Evolutionary conservation across 352 stramenopile species (phyloP).

Genomic region (Phytopythium helicoides): DNA sequence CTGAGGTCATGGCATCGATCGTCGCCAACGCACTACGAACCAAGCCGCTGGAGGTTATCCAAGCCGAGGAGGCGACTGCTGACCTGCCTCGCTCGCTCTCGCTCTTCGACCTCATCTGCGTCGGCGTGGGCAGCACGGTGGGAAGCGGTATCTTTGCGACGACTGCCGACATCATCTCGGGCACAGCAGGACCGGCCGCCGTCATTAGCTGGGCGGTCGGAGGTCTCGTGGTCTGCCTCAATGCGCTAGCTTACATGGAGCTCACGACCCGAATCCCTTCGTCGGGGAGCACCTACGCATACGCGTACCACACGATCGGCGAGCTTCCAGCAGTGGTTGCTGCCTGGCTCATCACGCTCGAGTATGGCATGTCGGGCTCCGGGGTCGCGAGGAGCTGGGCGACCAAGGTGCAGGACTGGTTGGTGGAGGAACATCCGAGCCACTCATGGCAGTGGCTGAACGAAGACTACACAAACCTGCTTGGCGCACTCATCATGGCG

Average conservation of each 20-base stretch:
- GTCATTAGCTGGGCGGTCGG: constrained; percentile 82
- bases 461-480: constrained; percentile 58
- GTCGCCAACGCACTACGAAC: no score
- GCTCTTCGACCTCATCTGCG: constrained; percentile 88
- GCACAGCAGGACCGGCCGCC: constrained; percentile 70
- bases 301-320: constrained; percentile 91
- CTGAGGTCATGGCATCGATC: constrained; percentile 28
- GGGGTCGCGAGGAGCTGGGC: constrained; percentile 92
- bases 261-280: constrained; percentile 85
- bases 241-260: constrained; percentile 91
- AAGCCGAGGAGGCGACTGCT: constrained; percentile 66
- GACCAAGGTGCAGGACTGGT: constrained; percentile 90
- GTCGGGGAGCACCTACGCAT: constrained; percentile 91
- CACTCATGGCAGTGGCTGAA: constrained; percentile 61
- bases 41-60: constrained; percentile 78
- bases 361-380: constrained; percentile 91
- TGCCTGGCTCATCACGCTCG: constrained; percentile 88
- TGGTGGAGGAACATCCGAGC: constrained; percentile 52
- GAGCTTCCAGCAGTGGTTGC: constrained; percentile 92
- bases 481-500: constrained; percentile 78
- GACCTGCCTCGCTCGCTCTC: constrained; percentile 67
- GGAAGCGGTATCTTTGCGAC: constrained; percentile 91
- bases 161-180: constrained; percentile 73
- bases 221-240: constrained; percentile 77
- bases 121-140: constrained; percentile 91